Evolutionary conservation across 2,329 filamentous ascomycete species (phyloP), one percentile per base, ranked within the genome.

Genomic region (Cercospora zeina): DNA sequence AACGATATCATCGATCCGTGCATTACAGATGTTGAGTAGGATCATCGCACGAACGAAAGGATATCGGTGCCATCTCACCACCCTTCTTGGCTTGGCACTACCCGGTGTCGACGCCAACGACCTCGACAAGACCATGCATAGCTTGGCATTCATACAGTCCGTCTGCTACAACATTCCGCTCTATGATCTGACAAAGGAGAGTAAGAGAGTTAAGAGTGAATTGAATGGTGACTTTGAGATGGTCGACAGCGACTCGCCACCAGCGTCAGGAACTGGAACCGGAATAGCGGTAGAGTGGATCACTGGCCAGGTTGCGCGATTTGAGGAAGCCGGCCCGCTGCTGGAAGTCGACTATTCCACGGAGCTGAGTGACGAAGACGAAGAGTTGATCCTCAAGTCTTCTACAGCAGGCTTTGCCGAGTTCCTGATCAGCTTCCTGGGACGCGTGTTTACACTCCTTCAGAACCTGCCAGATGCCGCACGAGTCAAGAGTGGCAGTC

Each of bases 51-150:
- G 90, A 73, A 91, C 92, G 42, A 97, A 96, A 77, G 95, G 95
- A n/a, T 97, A 95, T 74, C 85, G 95, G 63, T 97, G 95, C 72
- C 95, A 99, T 74, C 88, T 99, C 66, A 99, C 95, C 1, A 93
- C 93, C 0, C 80, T 99, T 36, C 80, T 99, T n/a, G 95, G 93
- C 4, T 82, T 99, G 63, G 91, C 93, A 4, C 81, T 99, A 33
- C 96, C 96, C 0, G 96, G 95, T 21, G 96, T 99, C 62, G 96
- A 99, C 77, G 93, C 96, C 66, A 99, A 99, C 73, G 95, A 99
- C 77, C 80, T 99, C 27, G 93, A 95, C 73, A 99, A 99, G 81
- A 97, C 95, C 0, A 85, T 96, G 69, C 91, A 96, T 76, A 96
- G 95, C 0, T 82, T 99, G 62, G 91, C 93, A 68, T 97, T 97